Percentiles rank a stretch among this genome's conserved stretches.
Evolutionary conservation across 2,329 filamentous ascomycete species (phyloP).

Genomic region (Pezicula rhizophila): DNA sequence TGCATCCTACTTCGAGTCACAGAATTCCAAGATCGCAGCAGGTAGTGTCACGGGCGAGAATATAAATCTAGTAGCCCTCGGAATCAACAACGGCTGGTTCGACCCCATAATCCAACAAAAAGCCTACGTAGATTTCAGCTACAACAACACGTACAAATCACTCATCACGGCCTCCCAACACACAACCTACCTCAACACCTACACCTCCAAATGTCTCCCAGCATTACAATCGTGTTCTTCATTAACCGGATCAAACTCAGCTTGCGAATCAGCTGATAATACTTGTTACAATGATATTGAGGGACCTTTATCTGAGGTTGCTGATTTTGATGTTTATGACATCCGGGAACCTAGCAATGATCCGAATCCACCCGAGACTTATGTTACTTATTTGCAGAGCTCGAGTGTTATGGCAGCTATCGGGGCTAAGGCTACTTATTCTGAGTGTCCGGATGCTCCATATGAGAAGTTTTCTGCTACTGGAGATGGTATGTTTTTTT

Average conservation of each 20-base stretch:
- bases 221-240: slow-evolving; percentile 31
- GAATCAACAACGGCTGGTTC: slow-evolving; percentile 30
- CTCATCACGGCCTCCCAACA: slow-evolving; percentile 32
- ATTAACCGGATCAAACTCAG: slow-evolving; percentile 63
- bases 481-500: slow-evolving; percentile 30
- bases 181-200: slow-evolving; percentile 26
- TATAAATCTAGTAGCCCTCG: slow-evolving; percentile 28
- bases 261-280: slow-evolving; percentile 65
- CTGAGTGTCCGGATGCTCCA: slow-evolving; percentile 33
- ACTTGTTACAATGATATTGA: slow-evolving; percentile 33
- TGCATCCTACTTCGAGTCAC: slow-evolving; percentile 46
- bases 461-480: slow-evolving; percentile 33
- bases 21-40: slow-evolving; percentile 45
- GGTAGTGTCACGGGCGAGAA: slow-evolving; percentile 31
- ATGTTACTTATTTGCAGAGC: slow-evolving; percentile 34
- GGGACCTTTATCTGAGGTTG: slow-evolving; percentile 20
- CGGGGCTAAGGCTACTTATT: slow-evolving; percentile 36
- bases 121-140: slow-evolving; percentile 21
- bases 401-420: slow-evolving; percentile 35
- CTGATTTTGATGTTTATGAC: slow-evolving; percentile 41
- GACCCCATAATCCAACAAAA: slow-evolving; percentile 53
- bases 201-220: slow-evolving; percentile 31
- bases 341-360: slow-evolving; percentile 31
- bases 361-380: slow-evolving; percentile 32
- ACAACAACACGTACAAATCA: slow-evolving; percentile 31